Conservation (phyloP, 306 rosid genomes). For the Acmispon strigosus region DNA sequence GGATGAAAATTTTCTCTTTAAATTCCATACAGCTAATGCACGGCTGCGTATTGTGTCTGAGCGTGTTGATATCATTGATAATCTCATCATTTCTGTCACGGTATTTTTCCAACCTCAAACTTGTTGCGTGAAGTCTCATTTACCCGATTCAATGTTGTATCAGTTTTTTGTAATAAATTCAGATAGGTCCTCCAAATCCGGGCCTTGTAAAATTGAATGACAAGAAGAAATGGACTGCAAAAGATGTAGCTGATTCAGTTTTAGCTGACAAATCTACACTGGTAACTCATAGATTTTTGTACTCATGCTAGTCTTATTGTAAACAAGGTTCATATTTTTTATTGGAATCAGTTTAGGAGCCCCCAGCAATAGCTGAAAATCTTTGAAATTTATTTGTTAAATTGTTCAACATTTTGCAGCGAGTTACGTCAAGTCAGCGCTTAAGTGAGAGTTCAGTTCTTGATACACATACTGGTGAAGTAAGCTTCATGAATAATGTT, state of each 20-base stretch:
- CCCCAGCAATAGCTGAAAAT: not conserved
- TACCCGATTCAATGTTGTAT: constrained; percentile 20
- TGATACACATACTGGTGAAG: constrained; percentile 73
- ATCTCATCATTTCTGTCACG: constrained; percentile 81
- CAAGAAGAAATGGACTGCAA: constrained; percentile 84
- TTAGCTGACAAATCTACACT: constrained; percentile 86
- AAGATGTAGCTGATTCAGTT: constrained; percentile 92
- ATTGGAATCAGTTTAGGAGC: not conserved
- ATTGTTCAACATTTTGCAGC: constrained; percentile 43
- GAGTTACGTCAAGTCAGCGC: constrained; percentile 91
- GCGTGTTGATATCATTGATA: constrained; percentile 81
- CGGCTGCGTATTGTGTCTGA: constrained; percentile 92
- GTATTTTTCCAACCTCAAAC: constrained; percentile 39
- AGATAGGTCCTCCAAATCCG: constrained; percentile 93
- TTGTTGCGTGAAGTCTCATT: constrained; percentile 2
- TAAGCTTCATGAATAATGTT: constrained; percentile 34
- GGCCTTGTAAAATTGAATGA: constrained; percentile 58
- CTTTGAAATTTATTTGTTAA: constrained; percentile 16
- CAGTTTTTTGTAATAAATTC: constrained; percentile 40
- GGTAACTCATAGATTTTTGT: constrained; percentile 39
- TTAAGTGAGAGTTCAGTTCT: constrained; percentile 92
- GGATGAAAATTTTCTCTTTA: constrained; percentile 1
- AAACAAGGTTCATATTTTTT: not conserved
- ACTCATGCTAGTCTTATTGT: constrained; percentile 7
- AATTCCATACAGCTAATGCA: constrained; percentile 71